Evolutionary conservation across 768 basidiomycete genomes (phyloP).

Genomic region (Amanita brunnescens): DNA sequence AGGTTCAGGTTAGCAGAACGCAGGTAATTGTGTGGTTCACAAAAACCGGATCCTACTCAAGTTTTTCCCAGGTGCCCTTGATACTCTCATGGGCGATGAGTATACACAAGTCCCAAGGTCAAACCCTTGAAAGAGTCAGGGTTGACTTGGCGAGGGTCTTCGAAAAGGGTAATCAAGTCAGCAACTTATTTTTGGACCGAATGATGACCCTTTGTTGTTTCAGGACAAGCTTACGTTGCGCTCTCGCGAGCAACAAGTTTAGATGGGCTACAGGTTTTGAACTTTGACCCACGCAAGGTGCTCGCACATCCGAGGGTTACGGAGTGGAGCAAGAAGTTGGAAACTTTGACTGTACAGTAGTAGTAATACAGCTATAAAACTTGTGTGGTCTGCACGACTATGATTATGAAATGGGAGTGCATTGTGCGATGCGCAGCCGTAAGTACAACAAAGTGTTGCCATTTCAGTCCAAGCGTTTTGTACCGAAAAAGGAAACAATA

Average conservation of each 20-base stretch:
- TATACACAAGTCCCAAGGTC: constrained; percentile 97
- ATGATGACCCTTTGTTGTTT: neutral
- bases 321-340: constrained; percentile 61
- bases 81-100: constrained; percentile 97
- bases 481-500: neutral
- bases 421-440: neutral
- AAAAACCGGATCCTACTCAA: constrained; percentile 11
- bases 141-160: constrained; percentile 92
- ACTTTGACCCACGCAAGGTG: constrained; percentile 72
- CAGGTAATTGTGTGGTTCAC: constrained; percentile 45
- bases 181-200: neutral
- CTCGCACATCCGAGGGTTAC: constrained; percentile 65
- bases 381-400: neutral
- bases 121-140: constrained; percentile 90
- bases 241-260: constrained; percentile 83
- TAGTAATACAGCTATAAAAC: neutral
- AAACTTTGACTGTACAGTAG: constrained; percentile 2
- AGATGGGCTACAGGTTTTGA: constrained; percentile 76
- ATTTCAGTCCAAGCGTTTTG: neutral
- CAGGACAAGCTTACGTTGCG: constrained; percentile 88
- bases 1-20: constrained; percentile 66
- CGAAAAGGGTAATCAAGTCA: constrained; percentile 56
- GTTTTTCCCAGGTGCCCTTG: constrained; percentile 56
- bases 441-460: too few relatives aligned
- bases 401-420: neutral